These are phyloP conservation scores for Syzygium oleosum DNA, from an alignment of 345 rosid species.

Conservation along the genomic window DNA sequence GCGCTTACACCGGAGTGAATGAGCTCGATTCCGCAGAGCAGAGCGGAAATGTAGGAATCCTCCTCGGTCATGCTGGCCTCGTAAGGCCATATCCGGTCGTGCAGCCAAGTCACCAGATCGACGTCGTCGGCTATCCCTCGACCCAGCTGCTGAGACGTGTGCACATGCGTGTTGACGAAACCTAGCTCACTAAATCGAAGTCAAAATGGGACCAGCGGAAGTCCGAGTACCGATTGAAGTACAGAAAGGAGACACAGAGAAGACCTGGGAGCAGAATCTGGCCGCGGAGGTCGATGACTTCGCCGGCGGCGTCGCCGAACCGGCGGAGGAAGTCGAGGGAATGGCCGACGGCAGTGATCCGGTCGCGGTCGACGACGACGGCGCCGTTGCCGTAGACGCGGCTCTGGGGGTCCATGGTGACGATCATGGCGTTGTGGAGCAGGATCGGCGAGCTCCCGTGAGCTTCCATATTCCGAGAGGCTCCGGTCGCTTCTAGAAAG, in stretches of 20 bases:
- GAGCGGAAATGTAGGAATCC: slow-evolving; percentile 56
- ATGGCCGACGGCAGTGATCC: slow-evolving; percentile 49
- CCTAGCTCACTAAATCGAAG: slow-evolving; percentile 17
- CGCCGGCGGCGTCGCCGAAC: slow-evolving; percentile 24
- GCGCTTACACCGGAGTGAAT: slow-evolving; percentile 56
- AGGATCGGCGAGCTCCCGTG: neutral
- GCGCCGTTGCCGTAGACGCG: slow-evolving; percentile 49
- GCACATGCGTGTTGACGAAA: slow-evolving; percentile 59
- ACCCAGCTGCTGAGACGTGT: slow-evolving; percentile 62
- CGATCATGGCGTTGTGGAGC: slow-evolving; percentile 39
- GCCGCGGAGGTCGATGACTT: slow-evolving; percentile 42
- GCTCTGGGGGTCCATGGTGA: slow-evolving; percentile 41
- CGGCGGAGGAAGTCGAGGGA: slow-evolving; percentile 30
- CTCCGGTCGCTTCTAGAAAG: neutral
- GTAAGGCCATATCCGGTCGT: slow-evolving; percentile 63
- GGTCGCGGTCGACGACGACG: slow-evolving; percentile 26
- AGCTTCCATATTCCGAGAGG: neutral
- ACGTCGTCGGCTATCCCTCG: slow-evolving; percentile 72
- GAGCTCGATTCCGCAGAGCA: slow-evolving; percentile 64
- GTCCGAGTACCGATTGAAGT: neutral
- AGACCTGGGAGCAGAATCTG: slow-evolving; percentile 53
- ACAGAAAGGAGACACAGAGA: too few relatives aligned
- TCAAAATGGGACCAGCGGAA: neutral
- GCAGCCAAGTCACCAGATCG: slow-evolving; percentile 59
- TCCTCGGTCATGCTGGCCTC: slow-evolving; percentile 56